Evolutionary conservation across 1,284 basidiomycete genomes (phyloP), one percentile per base, ranked within the genome.

Genomic region (Cryptococcus sp.): DNA sequence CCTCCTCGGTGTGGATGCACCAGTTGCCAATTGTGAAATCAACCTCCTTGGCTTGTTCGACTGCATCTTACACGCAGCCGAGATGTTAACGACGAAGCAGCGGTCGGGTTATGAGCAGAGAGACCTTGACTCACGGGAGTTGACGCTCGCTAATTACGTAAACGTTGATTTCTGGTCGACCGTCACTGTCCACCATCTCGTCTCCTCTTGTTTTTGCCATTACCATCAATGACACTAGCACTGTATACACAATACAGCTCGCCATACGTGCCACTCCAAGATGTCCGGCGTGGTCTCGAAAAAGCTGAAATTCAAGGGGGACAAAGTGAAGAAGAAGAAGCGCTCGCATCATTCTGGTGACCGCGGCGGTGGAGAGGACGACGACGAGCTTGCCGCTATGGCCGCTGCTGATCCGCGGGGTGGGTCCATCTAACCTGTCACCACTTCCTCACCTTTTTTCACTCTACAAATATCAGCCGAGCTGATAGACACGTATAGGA

Each of bases 261-360:
- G 17, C 27, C 17, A 48, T 27, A 39, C 2, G 7, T n/a, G 40
- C 3, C 50, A 42, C 20, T 40, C 46, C 50, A 47, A 17, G 4
- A 67, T 63, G 57, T 62, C 63, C 2, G 69, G 64, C 6, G 63
- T 72, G 39, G 66, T 78, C 0, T 73, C 72, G 19, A 78, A 76
- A 55, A 77, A 78, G 62, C 76, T 80, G 59, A 76, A 80, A 61
- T 81, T 82, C 73, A 82, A 82, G 61, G 81, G 81, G 48, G 81
- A 81, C 52, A 79, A 79, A 67, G 59, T 68, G n/a, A 78, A 79
- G 71, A 80, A 80, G 75, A 81, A 81, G 75, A 81, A 80, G 71
- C 61, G 78, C 50, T 69, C 72, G 6, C 78, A 79, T 57, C 64
- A 70, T 46, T 73, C 76, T 38, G 46, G 30, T 11, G 53, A 57